Evolutionary conservation across 192 early-diverging fungal species (phyloP).

Genomic region (Phycomyces blakesleeanus): DNA sequence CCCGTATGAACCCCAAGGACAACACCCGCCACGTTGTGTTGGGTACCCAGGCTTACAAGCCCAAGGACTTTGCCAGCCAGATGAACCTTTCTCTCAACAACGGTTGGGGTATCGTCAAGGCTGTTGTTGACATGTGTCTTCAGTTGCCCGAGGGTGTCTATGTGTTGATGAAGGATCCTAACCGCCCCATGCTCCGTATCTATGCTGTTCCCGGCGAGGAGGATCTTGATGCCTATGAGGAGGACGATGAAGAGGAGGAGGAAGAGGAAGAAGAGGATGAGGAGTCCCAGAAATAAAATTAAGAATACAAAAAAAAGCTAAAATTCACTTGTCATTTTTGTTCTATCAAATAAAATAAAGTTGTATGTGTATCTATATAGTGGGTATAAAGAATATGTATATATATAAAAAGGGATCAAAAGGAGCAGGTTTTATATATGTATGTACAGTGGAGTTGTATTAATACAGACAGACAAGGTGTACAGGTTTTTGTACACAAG

Average conservation of each 20-base stretch:
- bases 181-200: constrained; percentile 81
- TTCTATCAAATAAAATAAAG: too few species aligned
- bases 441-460: too few species aligned
- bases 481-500: too few species aligned
- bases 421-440: too few species aligned
- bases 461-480: too few species aligned
- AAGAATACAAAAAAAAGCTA: too few species aligned
- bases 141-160: constrained; percentile 91
- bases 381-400: too few species aligned
- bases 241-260: constrained; percentile 41
- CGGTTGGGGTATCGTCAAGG: constrained; percentile 96
- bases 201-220: constrained; percentile 74
- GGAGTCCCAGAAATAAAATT: constrained; percentile 2
- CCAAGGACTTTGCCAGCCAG: constrained; percentile 85
- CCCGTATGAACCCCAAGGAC: constrained; percentile 75
- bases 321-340: too few species aligned
- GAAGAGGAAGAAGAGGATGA: constrained; percentile 39
- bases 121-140: constrained; percentile 83
- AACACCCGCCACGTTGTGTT: constrained; percentile 76
- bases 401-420: too few species aligned
- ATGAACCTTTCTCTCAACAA: constrained; percentile 82
- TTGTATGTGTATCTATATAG: too few species aligned
- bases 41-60: constrained; percentile 81
- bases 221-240: constrained; percentile 66
- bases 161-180: constrained; percentile 94